Conservation (phyloP, 306 rosid genomes). For the Prunus persica region Prunus_persica_NCBIv2 NC_034012.1:3263001-3263500, state of each 20-base stretch:
- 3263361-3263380: conserved; percentile 36
- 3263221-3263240: not conserved
- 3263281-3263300: conserved; percentile 10
- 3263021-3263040: conserved; percentile 4
- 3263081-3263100: conserved; percentile 8
- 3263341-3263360: conserved; percentile 17
- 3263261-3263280: conserved; percentile 11
- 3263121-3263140: conserved; percentile 3
- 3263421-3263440: conserved; percentile 38
- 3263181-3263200: not conserved
- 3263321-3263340: conserved; percentile 3
- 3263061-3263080: conserved; percentile 14
- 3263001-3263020: not conserved
- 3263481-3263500: not conserved
- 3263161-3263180: too few relatives aligned
- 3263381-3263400: conserved; percentile 28
- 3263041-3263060: conserved; percentile 1
- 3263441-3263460: conserved; percentile 11
- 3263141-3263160: not conserved
- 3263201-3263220: not conserved
- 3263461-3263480: not conserved
- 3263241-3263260: not conserved
- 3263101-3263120: conserved; percentile 6
- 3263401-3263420: conserved; percentile 36
- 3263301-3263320: not conserved